phyloP scores from a whole-genome alignment of 495 filamentous ascomycete species.

The Aspergillus taichungensis region DNA sequence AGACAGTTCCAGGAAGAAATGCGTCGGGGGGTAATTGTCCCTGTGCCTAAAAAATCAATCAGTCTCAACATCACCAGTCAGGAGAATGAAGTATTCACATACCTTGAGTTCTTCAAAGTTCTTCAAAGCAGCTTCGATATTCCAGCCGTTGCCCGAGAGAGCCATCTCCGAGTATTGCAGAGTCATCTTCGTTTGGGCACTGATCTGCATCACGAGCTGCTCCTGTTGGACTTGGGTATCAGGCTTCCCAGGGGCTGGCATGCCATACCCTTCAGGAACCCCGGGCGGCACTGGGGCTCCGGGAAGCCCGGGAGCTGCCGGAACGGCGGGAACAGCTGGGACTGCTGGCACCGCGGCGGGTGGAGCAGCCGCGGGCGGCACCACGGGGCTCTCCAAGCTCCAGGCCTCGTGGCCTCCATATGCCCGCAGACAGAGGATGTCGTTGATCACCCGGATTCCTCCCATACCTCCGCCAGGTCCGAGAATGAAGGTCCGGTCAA shows the following conservation, averaged over 20 bases:
- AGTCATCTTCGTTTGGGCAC: constrained; percentile 62
- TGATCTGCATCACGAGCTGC: constrained; percentile 56
- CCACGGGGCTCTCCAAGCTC: constrained; percentile 34
- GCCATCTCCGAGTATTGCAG: constrained; percentile 63
- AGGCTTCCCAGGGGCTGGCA: constrained; percentile 30
- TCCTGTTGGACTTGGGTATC: constrained; percentile 46
- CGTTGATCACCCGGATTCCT: constrained; percentile 68
- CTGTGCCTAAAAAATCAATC: constrained; percentile 23
- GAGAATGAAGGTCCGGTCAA: constrained; percentile 77
- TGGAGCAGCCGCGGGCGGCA: constrained; percentile 13
- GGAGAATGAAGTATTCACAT: not conserved
- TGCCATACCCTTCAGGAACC: constrained; percentile 33
- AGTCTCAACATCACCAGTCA: constrained; percentile 1
- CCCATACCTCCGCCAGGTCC: constrained; percentile 59
- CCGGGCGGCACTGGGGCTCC: constrained; percentile 13
- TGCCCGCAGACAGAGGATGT: constrained; percentile 63
- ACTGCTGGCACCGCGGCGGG: constrained; percentile 9
- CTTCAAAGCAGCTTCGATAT: constrained; percentile 56
- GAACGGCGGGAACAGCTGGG: constrained; percentile 1
- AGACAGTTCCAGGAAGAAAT: constrained; percentile 22
- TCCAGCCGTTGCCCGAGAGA: constrained; percentile 62
- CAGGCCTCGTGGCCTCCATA: constrained; percentile 56
- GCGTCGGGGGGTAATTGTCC: constrained; percentile 32
- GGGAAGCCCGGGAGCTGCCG: constrained; percentile 3
- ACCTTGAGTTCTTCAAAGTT: constrained; percentile 54